Evolutionary conservation across 176 grass and related monocot genomes (phyloP).

Genomic region (Triticum dicoccoides): DNA sequence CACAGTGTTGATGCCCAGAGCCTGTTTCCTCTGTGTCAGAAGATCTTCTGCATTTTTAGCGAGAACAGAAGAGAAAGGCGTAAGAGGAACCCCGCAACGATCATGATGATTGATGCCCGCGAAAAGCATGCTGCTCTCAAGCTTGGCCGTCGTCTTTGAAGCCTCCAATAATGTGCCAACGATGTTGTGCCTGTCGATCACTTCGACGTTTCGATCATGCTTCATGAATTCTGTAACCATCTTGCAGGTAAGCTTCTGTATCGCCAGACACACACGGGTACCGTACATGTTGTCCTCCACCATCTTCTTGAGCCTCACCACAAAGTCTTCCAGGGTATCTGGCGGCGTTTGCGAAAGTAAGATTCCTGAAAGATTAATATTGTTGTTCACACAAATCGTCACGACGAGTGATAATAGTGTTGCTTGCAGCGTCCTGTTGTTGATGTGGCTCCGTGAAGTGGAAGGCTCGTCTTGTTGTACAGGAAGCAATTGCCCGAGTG

Average conservation of each 20-base stretch:
- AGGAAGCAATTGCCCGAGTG: background rate
- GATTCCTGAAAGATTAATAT: no score
- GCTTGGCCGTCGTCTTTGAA: no score
- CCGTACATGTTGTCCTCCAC: background rate
- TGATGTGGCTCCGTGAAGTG: background rate
- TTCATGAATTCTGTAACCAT: background rate
- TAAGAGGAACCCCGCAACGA: background rate
- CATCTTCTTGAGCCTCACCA: no score
- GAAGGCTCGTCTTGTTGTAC: background rate
- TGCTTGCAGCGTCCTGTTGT: background rate
- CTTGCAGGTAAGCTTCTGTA: background rate
- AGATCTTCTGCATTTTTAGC: background rate
- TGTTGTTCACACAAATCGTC: background rate
- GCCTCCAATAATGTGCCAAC: background rate
- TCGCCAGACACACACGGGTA: background rate
- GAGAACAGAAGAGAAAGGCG: background rate
- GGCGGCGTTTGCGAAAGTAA: background rate
- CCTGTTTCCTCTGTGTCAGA: background rate
- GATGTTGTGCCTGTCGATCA: background rate
- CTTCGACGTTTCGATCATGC: background rate
- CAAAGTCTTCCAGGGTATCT: background rate
- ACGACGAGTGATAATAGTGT: background rate
- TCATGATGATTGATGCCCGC: background rate
- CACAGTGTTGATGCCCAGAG: no score
- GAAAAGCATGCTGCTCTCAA: background rate